Evolutionary conservation across 2,329 filamentous ascomycete species (phyloP).

Genomic region (Colletotrichum liriopes): DNA sequence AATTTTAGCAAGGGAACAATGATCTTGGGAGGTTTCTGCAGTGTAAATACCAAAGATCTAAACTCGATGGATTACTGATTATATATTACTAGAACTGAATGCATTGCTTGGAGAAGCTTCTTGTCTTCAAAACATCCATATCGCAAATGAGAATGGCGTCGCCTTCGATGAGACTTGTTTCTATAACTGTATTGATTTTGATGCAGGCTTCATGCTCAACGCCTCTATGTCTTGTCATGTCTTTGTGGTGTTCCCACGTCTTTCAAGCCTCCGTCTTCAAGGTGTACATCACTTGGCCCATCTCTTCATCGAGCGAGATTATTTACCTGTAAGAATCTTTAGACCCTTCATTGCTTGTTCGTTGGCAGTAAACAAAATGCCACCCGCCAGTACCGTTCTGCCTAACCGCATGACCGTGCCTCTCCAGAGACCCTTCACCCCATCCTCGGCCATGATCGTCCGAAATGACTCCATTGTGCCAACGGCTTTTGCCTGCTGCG

Average conservation of each 20-base stretch:
- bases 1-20: too few species aligned
- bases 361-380: constrained; percentile 34
- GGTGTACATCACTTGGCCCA: too few species aligned
- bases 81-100: too few species aligned
- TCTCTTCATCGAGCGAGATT: not conserved
- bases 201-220: not conserved
- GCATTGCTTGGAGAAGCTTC: too few species aligned
- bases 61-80: too few species aligned
- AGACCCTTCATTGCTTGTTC: constrained; percentile 29
- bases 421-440: constrained; percentile 28
- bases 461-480: constrained; percentile 29
- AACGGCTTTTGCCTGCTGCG: constrained; percentile 28
- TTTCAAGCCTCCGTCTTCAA: not conserved
- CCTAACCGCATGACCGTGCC: constrained; percentile 31
- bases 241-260: not conserved
- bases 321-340: constrained; percentile 5
- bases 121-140: too few species aligned
- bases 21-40: too few species aligned
- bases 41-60: too few species aligned
- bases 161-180: too few species aligned
- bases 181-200: not conserved
- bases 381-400: constrained; percentile 27
- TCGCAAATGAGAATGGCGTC: too few species aligned
- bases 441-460: constrained; percentile 26
- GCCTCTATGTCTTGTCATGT: not conserved